A percentile compares a stretch with the other conserved stretches of the same genome.
phyloP scores from a whole-genome alignment of 306 rosid genomes.

The Boehmeria nivea region DNA sequence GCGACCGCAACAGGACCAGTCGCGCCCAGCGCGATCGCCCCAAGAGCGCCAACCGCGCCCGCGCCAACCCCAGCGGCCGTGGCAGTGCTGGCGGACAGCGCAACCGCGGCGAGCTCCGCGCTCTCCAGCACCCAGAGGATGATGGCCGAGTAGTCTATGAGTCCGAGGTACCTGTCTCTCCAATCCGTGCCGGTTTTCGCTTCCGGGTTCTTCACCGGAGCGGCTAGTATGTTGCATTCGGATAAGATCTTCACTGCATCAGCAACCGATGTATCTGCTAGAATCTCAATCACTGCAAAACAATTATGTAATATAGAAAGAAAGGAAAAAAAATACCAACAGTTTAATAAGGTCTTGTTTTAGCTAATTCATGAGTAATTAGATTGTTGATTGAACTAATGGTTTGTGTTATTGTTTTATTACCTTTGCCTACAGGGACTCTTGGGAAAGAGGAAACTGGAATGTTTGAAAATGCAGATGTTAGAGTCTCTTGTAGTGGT shows the following conservation, averaged over 20 bases:
- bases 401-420: not conserved
- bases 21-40: slow-evolving; percentile 73
- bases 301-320: no score
- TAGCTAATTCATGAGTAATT: not conserved
- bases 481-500: slow-evolving; percentile 55
- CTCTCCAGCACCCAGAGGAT: slow-evolving; percentile 88
- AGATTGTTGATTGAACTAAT: slow-evolving; percentile 10
- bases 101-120: slow-evolving; percentile 83
- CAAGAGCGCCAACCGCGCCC: slow-evolving; percentile 73
- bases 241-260: slow-evolving; percentile 70
- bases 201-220: slow-evolving; percentile 64
- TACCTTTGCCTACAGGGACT: slow-evolving; percentile 82
- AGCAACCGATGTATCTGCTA: slow-evolving; percentile 55
- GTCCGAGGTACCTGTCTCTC: slow-evolving; percentile 78
- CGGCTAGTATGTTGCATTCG: slow-evolving; percentile 74
- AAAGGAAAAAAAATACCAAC: slow-evolving; percentile 8
- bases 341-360: slow-evolving; percentile 2
- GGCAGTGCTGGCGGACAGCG: slow-evolving; percentile 73
- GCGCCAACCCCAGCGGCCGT: slow-evolving; percentile 84
- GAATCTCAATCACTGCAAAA: slow-evolving; percentile 69
- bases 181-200: slow-evolving; percentile 50
- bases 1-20: slow-evolving; percentile 83
- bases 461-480: slow-evolving; percentile 70
- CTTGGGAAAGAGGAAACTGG: slow-evolving; percentile 75
- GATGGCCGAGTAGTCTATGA: slow-evolving; percentile 74